Base-by-base conservation (phyloP, 805 yeast genomes). In the Schwanniomyces occidentalis region DNA sequence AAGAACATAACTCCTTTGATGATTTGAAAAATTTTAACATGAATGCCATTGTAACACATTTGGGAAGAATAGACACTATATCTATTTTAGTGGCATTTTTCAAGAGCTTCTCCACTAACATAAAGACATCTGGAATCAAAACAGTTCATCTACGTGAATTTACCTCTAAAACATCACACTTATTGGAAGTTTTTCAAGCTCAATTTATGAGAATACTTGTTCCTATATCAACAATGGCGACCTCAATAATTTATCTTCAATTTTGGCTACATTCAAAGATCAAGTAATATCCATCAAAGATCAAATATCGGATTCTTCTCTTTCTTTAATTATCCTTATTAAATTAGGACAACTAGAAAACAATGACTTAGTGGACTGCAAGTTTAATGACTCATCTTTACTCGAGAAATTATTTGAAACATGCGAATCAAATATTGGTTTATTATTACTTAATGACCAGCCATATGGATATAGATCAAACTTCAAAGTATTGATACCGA, bases 131-230 rank as follows among this genome's bases (percentile, higher is more conserved):
- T 16, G 56, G 57, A 5, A 61, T 78, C 30, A 71, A 68, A 44
- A 82, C 78, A 1, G 54, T 79, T 4, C 80, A 80, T 46, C 55
- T 81, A 38, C 69, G 82, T 38, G 75, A 76, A 25, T 63, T 82
- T 32, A 75, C 83, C 1, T 82, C 83, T 36, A 65, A 89, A 53
- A 80, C 87, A 0, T 78, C 86, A 0, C 85, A 82, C 53, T 59
- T 82, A 33, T 66, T 82, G 35, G 85, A 79, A 48, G 86, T 1
- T 80, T 88, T 1, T 61, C 71, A 8, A 45, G 47, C 5, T 56
- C 49, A 16, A 25, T 38, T 8, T 51, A 44, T 16, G 42, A 38
- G 10, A 17, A 35, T 5, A 34, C 40, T 7, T 29, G 36, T 6
- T 42, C 37, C 9, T 42, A 51, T 2, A 34, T 36, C 13, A 46